Conservation (phyloP, 768 basidiomycete species). For the Phaffia tasmanica region DNA sequence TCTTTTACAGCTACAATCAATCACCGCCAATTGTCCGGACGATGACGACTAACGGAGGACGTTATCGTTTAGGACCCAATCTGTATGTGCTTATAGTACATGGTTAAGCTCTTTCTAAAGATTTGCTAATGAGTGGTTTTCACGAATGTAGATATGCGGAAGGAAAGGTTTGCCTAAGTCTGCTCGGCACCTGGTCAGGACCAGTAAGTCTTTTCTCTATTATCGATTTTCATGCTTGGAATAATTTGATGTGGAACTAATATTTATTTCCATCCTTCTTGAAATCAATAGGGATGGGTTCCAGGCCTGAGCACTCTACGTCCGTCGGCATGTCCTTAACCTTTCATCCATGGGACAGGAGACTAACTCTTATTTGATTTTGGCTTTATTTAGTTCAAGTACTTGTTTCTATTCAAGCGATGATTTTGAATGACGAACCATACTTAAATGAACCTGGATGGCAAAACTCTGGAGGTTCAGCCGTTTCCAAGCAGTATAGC, state of each 20-base stretch:
- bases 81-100: conserved; percentile 49
- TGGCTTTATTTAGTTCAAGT: conserved; percentile 41
- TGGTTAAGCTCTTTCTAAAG: background rate
- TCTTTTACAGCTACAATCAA: conserved; percentile 57
- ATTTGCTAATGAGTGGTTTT: conserved; percentile 1
- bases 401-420: conserved; percentile 86
- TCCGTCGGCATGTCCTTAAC: conserved; percentile 46
- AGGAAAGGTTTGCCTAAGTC: conserved; percentile 84
- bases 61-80: conserved; percentile 87
- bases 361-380: conserved; percentile 3
- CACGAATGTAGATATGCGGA: conserved; percentile 44
- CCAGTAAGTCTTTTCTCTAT: background rate
- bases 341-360: background rate
- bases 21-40: conserved; percentile 66
- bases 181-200: conserved; percentile 75
- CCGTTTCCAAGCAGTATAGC: conserved; percentile 33
- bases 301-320: conserved; percentile 78
- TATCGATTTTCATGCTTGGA: background rate
- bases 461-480: conserved; percentile 9
- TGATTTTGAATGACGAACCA: conserved; percentile 90
- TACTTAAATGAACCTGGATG: conserved; percentile 80
- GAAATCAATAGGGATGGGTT: conserved; percentile 80
- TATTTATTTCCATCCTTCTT: background rate
- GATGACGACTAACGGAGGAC: conserved; percentile 70
- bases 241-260: background rate